Conservation (phyloP, 2,329 filamentous ascomycete genomes). For the Fusarium ramigenum region DNA sequence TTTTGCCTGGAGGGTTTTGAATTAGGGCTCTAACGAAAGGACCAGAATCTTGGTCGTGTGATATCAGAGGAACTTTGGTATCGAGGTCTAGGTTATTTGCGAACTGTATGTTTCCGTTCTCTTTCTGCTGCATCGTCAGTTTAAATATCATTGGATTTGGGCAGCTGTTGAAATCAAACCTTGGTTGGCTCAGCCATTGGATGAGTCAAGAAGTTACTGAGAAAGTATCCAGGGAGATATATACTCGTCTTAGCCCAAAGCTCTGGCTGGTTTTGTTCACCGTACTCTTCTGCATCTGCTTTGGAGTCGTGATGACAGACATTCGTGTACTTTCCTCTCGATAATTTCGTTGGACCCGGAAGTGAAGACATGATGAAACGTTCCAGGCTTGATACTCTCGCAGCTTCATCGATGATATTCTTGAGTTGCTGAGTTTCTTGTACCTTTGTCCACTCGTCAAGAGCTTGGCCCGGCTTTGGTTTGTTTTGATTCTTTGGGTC, state of each 20-base stretch:
- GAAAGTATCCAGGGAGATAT: background rate
- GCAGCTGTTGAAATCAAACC: background rate
- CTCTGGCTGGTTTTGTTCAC: background rate
- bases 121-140: background rate
- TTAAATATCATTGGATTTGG: background rate
- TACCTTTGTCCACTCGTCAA: background rate
- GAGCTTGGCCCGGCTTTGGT: background rate
- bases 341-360: background rate
- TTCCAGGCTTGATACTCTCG: background rate
- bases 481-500: background rate
- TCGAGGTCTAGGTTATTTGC: background rate
- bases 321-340: background rate
- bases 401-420: slow-evolving; percentile 3
- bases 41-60: background rate
- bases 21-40: background rate
- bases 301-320: slow-evolving; percentile 2
- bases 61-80: background rate
- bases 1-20: background rate
- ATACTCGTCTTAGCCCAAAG: slow-evolving; percentile 10
- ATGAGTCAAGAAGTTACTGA: background rate
- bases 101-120: background rate
- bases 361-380: slow-evolving; percentile 3
- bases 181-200: slow-evolving; percentile 6
- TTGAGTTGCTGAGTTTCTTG: slow-evolving; percentile 5
- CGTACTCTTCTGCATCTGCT: background rate